Evolutionary conservation across 805 yeast species (phyloP).

Genomic region (Teunomyces stri): DNA sequence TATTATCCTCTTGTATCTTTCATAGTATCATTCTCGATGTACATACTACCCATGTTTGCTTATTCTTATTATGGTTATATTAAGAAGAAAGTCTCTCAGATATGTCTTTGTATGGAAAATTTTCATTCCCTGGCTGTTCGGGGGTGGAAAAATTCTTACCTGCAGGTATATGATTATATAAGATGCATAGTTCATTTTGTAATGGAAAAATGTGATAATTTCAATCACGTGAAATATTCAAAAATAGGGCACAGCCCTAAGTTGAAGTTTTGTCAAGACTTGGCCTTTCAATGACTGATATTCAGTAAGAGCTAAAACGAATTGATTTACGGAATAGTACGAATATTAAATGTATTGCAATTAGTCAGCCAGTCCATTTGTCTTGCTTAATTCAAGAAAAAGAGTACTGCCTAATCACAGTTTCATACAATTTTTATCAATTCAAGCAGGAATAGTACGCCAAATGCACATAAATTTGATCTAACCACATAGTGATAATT

Average conservation of each 20-base stretch:
- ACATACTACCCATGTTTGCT: slow-evolving; percentile 73
- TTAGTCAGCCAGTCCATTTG: too few relatives aligned
- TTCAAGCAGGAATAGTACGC: too few relatives aligned
- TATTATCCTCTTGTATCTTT: neutral
- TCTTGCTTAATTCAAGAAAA: too few relatives aligned
- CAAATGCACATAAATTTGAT: too few relatives aligned
- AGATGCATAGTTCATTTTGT: neutral
- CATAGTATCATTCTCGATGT: neutral
- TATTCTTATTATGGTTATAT: slow-evolving; percentile 25
- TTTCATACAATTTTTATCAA: too few relatives aligned
- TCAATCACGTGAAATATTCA: neutral
- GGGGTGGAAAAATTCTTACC: neutral
- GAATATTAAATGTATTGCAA: too few relatives aligned
- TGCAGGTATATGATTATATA: neutral
- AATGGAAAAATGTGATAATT: neutral
- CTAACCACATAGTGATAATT: too few relatives aligned
- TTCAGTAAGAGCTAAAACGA: too few relatives aligned
- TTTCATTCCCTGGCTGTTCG: slow-evolving; percentile 13
- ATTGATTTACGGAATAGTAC: too few relatives aligned
- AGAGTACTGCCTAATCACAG: too few relatives aligned
- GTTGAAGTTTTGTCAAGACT: too few relatives aligned
- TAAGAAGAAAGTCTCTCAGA: slow-evolving; percentile 15
- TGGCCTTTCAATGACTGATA: too few relatives aligned
- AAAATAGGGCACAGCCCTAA: neutral
- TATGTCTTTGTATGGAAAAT: slow-evolving; percentile 15